Base-by-base conservation (phyloP, 202 grass and related monocot genomes). In the Sporobolus alterniflorus region DNA sequence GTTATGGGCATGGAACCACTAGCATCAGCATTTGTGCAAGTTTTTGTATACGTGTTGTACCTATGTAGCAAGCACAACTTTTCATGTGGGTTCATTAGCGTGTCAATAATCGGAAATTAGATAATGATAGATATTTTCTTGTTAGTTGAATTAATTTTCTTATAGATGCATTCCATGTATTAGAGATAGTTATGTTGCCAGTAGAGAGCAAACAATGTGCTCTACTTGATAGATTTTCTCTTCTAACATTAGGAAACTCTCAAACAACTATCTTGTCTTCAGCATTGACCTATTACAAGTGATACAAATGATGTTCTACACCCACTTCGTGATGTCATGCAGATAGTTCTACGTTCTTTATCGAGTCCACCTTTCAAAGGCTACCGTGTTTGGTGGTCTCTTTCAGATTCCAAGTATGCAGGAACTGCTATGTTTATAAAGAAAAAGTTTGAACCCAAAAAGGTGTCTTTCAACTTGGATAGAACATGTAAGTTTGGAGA, bases 371-470 rank as follows among this genome's bases (percentile, higher is more conserved):
- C 93, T 71, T 95, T 93, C 74, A 90, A 91, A 88, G 90, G 92
- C 43, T 98, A 92, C 67, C 79, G 74, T 81, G 90, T 93, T 17
- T 94, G 88, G 90, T 98, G 96, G 96, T 98, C 96, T 87, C 96
- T 95, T 92, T 95, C 96, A 34, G 93, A 98, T 78, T 92, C 92
- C 16, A 98, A 95, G 62, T 98, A 98, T 59, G 90, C 75, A 14
- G 96, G 93, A 65, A 95, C 91, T 73, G 87, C 91, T 79, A 75
- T 98, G 82, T 84, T 98, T 85, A 80, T 95, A 77, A 98, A 98
- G 79, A 95, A 95, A 83, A 86, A 85, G 78, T 80, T 95, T 87
- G 78, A 87, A 68, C 90, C 93, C 74, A 98, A 98, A 76, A 95
- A 92, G 78, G 73, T 98, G 57, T 93, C 82, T 50, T 98, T 93